Percentiles rank a stretch among this genome's conserved stretches.
phyloP scores from a whole-genome alignment of 2,329 filamentous ascomycete species.

The Diaporthe sp. region DNA sequence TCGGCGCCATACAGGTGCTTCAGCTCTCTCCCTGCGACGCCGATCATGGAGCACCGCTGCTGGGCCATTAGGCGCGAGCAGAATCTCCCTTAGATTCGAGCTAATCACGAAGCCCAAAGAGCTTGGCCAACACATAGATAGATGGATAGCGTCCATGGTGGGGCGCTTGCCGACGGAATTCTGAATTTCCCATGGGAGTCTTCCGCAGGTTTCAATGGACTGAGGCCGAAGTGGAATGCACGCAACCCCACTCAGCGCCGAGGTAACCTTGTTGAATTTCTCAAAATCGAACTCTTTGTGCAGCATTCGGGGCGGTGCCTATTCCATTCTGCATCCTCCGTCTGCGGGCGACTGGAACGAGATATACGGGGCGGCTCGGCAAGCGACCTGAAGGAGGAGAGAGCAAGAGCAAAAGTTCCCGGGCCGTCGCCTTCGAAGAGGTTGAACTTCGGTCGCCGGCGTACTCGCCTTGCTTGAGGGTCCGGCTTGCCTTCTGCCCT shows the following conservation, averaged over 20 bases:
- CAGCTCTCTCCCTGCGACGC: constrained; percentile 2
- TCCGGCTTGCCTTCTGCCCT: not conserved
- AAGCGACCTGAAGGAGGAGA: not conserved
- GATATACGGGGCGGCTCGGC: constrained; percentile 7
- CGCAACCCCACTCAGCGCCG: constrained; percentile 11
- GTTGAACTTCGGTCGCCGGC: not conserved
- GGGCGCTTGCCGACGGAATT: constrained; percentile 10
- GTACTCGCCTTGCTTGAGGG: not conserved
- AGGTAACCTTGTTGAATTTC: constrained; percentile 7
- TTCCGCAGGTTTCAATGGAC: constrained; percentile 2
- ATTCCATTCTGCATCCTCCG: not conserved
- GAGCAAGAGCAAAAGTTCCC: not conserved
- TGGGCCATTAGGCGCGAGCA: not conserved
- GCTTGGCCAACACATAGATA: constrained; percentile 21
- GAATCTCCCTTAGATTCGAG: constrained; percentile 11
- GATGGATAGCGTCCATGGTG: not conserved
- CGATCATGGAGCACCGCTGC: constrained; percentile 16
- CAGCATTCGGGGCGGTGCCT: constrained; percentile 9
- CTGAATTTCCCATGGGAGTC: constrained; percentile 22
- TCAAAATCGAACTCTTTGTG: constrained; percentile 16
- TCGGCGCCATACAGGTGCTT: not conserved
- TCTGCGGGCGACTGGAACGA: constrained; percentile 4
- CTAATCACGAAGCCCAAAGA: constrained; percentile 15
- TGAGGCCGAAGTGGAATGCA: constrained; percentile 13
- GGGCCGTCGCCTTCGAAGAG: not conserved